Base-by-base conservation (phyloP, 768 basidiomycete genomes). In the Leccinum arenicola region DNA sequence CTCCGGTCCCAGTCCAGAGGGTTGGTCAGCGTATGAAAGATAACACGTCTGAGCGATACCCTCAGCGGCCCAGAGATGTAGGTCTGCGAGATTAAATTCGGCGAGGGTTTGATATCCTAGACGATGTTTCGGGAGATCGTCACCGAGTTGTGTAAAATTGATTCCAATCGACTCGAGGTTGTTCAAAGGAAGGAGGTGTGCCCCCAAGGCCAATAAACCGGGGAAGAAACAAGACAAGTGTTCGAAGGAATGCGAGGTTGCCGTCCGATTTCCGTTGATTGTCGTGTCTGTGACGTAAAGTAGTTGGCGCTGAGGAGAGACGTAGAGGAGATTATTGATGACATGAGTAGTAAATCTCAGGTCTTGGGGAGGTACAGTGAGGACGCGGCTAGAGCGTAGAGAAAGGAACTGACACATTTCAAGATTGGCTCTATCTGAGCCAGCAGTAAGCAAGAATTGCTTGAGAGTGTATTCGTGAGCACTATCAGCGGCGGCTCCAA, bases 181-280 rank as follows among this genome's bases (percentile, higher is more conserved):
- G 57, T 85, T 78, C 53, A 87, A 74, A 25, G 83, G 83, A 52
- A 91, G 78, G 11, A 80, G 80, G 61, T 86, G 80, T 5, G 75
- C 87, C 25, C 90, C 89, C 3, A 92, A 77, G 5, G 89, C 88
- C 52, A 92, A 76, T 15, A 91, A 74, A 15, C 90, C 89, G 0
- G 89, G 88, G 51, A 89, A 78, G 75, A 91, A 92, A 71, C 89
- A 91, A 11, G 89, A 84, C 27, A 92, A 74, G 66, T 92, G 89
- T 61, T 91, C 89, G 55, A 90, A 83, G 21, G 69, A 65, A 63
- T 87, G 82, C 10, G 79, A 75, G 23, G 81, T 77, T 15, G 65
- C 60, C 27, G 70, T 73, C 10, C 63, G 63, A 31, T 73, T 69
- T 43, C 70, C 66, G 27, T 57, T 60, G 1, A 68, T 68, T 15